Evolutionary conservation across 129 eudicot species (phyloP).

Genomic region (Arctium lappa): DNA sequence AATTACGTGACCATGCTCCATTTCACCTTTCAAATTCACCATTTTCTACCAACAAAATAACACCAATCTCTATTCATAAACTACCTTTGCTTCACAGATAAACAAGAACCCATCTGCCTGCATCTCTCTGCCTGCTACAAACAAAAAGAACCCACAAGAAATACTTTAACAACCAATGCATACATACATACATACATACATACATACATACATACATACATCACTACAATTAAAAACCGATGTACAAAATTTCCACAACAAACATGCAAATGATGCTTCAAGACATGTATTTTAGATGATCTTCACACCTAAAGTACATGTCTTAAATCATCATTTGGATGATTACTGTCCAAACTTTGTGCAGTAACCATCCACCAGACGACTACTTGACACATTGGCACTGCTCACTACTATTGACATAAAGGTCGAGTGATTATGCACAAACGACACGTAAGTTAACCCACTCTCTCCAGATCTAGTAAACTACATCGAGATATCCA

Average conservation of each 20-base stretch:
- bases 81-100: too few relatives aligned
- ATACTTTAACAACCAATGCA: not conserved
- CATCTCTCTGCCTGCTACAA: not conserved
- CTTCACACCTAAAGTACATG: not conserved
- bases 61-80: too few relatives aligned
- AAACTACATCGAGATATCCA: not conserved
- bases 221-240: not conserved
- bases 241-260: not conserved
- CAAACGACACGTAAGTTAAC: not conserved
- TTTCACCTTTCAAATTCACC: too few relatives aligned
- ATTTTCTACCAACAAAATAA: too few relatives aligned
- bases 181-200: not conserved
- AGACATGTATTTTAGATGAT: not conserved
- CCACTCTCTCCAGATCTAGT: not conserved
- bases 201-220: not conserved
- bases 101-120: not conserved
- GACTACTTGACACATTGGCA: not conserved
- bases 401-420: not conserved
- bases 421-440: not conserved
- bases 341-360: not conserved
- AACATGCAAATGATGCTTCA: not conserved
- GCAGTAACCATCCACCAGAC: not conserved
- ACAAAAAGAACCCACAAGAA: not conserved
- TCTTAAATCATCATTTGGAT: not conserved
- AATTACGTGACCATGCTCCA: too few relatives aligned